Evolutionary conservation across 192 early-diverging fungal species (phyloP), one percentile per base, ranked within the genome.

Genomic region (Mortierella claussenii): DNA sequence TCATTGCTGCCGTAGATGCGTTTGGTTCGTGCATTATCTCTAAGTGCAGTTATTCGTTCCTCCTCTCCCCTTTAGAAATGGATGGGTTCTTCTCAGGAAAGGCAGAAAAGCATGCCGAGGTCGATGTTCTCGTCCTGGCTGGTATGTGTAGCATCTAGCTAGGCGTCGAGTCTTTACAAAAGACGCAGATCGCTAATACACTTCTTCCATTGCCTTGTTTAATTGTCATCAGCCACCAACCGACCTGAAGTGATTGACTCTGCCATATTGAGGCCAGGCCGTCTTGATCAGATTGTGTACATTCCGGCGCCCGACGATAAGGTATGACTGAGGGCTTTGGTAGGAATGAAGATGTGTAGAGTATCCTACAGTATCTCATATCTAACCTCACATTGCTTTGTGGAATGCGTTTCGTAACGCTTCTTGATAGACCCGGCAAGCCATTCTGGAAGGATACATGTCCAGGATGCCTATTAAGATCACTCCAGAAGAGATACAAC

Each of bases 191-290:
- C n/a, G n/a, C n/a, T n/a, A n/a, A n/a, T n/a, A n/a, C n/a, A n/a
- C n/a, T n/a, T n/a, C n/a, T n/a, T n/a, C n/a, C n/a, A n/a, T n/a
- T n/a, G n/a, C n/a, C n/a, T n/a, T n/a, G n/a, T n/a, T n/a, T n/a
- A n/a, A n/a, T n/a, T n/a, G n/a, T n/a, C n/a, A n/a, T 46, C 81
- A 93, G 94, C 93, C 5, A 95, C 94, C 24, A 94, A 87, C 56
- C 83, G 90, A 9, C 88, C 87, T 12, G 79, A 92, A 30, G 78
- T 84, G 6, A 87, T 97, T 21, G 94, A 96, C 82, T 57, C 86
- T 2, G 94, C 95, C 4, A 84, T 97, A 27, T 52, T 96, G 71
- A 87, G 95, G 42, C 94, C 95, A 12, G 94, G 94, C 23, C 87
- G 95, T 12, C 80, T 97, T 36, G 95, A 95, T 70, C 88, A 94